Conservation (phyloP, 2,329 filamentous ascomycete genomes). For the Fusarium odoratissimum region DNA sequence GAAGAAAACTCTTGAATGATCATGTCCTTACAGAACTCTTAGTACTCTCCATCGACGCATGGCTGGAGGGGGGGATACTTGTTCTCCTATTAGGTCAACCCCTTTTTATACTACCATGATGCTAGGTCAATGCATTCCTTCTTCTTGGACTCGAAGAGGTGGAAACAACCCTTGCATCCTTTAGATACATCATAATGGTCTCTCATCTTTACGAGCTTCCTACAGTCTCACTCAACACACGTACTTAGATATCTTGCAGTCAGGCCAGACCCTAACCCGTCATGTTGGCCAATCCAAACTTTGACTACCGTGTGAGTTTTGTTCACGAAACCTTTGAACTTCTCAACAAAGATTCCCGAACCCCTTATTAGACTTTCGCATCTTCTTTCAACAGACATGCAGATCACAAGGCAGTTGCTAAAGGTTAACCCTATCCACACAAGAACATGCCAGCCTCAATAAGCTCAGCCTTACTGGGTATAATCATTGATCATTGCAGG, state of each 20-base stretch:
- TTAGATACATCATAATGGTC: not conserved
- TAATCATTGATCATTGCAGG: constrained; percentile 29
- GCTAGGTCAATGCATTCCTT: not conserved
- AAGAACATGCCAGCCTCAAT: not conserved
- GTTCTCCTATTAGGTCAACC: not conserved
- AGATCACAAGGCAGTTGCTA: not conserved
- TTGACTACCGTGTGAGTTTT: no score
- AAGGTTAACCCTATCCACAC: not conserved
- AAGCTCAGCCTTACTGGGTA: not conserved
- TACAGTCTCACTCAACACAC: not conserved
- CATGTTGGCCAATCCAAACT: not conserved
- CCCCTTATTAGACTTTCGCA: not conserved
- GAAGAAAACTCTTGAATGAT: not conserved
- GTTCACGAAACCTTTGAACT: fast-evolving
- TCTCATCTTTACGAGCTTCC: not conserved
- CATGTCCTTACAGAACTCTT: not conserved
- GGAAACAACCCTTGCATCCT: not conserved
- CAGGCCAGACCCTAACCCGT: not conserved
- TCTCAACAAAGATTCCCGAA: not conserved
- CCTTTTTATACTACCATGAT: not conserved
- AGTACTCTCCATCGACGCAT: not conserved
- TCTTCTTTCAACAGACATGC: not conserved
- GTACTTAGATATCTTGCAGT: not conserved
- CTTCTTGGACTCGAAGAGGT: not conserved
- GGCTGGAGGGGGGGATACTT: no score